These are phyloP conservation scores for Mimosa pudica DNA, from an alignment of 306 rosid genomes.

Conservation along the genomic window DNA sequence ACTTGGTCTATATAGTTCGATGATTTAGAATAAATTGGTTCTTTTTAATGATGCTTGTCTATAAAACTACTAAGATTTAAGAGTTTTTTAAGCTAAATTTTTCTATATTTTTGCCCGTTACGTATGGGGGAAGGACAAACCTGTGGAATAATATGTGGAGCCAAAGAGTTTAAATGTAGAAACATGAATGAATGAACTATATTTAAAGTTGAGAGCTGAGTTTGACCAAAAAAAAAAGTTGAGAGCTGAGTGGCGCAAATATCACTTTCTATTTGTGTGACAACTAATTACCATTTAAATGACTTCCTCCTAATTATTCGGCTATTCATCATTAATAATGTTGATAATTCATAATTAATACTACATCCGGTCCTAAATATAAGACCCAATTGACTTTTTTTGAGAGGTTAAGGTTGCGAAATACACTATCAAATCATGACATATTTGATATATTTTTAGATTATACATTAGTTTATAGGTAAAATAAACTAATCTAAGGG, in stretches of 20 bases:
- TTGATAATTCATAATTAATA: background rate
- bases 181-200: background rate
- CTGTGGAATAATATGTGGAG: constrained; percentile 18
- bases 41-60: background rate
- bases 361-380: background rate
- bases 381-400: no score
- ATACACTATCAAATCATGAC: no score
- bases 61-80: background rate
- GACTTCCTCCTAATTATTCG: constrained; percentile 48
- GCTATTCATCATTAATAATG: constrained; percentile 11
- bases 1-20: background rate
- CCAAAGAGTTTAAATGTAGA: background rate
- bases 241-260: constrained; percentile 1
- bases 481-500: no score
- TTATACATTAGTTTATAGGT: no score
- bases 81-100: background rate
- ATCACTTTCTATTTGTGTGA: constrained; percentile 39
- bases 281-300: constrained; percentile 28
- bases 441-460: no score
- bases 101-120: background rate
- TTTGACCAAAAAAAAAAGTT: no score
- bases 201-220: background rate
- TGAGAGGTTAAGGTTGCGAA: no score
- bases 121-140: constrained; percentile 13
- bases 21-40: background rate